Percentiles rank a stretch among this genome's conserved stretches.
These are phyloP conservation scores for Hemileia vastatrix DNA, from an alignment of 1,284 basidiomycete species.

Conservation along the genomic window DNA sequence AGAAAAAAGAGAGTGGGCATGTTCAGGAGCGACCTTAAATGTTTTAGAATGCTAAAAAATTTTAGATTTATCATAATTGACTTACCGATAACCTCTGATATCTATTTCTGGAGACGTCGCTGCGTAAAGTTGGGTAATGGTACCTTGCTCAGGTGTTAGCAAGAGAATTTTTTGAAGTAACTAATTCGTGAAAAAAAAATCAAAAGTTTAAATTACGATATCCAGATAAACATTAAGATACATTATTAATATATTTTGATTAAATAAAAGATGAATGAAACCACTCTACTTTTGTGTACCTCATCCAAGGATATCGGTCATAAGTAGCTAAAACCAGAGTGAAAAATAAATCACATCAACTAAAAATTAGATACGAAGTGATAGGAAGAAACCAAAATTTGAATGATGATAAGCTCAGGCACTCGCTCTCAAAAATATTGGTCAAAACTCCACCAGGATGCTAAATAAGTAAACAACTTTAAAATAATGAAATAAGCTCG, in stretches of 20 bases:
- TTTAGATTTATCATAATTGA: too few species aligned
- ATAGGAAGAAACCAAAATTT: neutral
- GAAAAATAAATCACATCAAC: neutral
- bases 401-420: too few species aligned
- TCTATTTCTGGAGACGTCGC: conserved; percentile 9
- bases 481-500: neutral
- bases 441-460: conserved; percentile 18
- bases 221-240: neutral
- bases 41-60: too few species aligned
- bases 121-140: conserved; percentile 12
- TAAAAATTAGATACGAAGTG: neutral
- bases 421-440: conserved; percentile 5
- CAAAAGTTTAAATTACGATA: neutral
- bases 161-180: neutral
- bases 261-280: neutral
- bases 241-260: neutral
- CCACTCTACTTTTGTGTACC: neutral
- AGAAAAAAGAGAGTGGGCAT: too few species aligned
- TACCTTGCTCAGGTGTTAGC: conserved; percentile 7
- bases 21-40: too few species aligned
- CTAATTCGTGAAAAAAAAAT: neutral
- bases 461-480: neutral
- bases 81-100: too few species aligned
- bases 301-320: conserved; percentile 1
- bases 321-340: neutral